These are phyloP conservation scores for Gaultheria prostrata DNA, from an alignment of 148 eudicot species.

Conservation along the genomic window DNA sequence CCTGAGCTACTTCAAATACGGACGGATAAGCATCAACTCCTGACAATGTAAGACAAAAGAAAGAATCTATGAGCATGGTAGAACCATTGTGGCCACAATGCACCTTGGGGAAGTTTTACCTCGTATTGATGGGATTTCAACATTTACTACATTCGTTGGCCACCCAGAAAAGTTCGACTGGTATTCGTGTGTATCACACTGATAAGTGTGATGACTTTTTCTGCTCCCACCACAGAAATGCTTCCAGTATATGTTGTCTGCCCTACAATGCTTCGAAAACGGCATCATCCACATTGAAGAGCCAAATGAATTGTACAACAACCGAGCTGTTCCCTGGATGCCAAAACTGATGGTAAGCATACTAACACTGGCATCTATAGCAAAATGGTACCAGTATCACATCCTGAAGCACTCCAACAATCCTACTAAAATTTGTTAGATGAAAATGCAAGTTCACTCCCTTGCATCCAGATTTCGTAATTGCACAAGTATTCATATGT, in stretches of 20 bases:
- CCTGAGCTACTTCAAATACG: conserved; percentile 39
- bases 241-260: conserved; percentile 59
- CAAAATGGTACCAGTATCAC: conserved; percentile 5
- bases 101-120: conserved; percentile 34
- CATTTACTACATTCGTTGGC: conserved; percentile 83
- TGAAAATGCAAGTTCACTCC: neutral
- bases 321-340: conserved; percentile 90
- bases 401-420: conserved; percentile 1
- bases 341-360: conserved; percentile 31
- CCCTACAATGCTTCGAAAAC: conserved; percentile 73
- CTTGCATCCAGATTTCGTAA: neutral
- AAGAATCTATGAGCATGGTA: conserved; percentile 8
- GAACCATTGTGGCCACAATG: neutral
- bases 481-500: neutral
- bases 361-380: conserved; percentile 11
- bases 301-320: conserved; percentile 95
- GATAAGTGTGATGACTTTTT: conserved; percentile 52
- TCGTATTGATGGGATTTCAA: conserved; percentile 73
- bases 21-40: conserved; percentile 78
- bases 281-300: conserved; percentile 97
- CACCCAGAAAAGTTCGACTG: conserved; percentile 79
- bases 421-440: neutral
- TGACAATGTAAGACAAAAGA: conserved; percentile 25
- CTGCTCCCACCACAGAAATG: conserved; percentile 53
- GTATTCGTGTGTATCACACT: conserved; percentile 67